Base-by-base conservation (phyloP, 805 yeast genomes). In the Kodamaea kakaduensis region DNA sequence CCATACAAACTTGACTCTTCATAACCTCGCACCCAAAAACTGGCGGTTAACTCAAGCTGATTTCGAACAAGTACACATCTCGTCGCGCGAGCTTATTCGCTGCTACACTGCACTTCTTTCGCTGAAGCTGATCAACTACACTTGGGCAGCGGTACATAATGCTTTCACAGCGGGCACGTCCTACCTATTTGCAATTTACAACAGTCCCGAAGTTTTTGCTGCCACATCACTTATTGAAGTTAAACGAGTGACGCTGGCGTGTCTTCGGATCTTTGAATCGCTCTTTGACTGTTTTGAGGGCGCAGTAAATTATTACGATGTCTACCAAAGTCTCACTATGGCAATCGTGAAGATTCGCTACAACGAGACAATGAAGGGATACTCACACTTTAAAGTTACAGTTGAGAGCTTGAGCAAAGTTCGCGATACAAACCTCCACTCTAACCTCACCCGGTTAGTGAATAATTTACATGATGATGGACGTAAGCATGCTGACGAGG, bases 71-170 rank as follows among this genome's bases (percentile, higher is more conserved):
- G 75, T 86, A 9, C 70, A 75, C 8, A 77, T 74, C 17, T 75
- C 89, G 0, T 75, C 93, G 1, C 73, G 72, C 45, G 81, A 80
- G 28, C 72, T 86, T 22, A 80, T 87, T 35, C 61, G 67, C 21
- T 71, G 79, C 19, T 88, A 84, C 53, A 62, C 71, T 32, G 73
- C 72, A 34, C 59, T 88, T 24, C 74, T 72, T 45, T 56, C 64
- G n/a, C 68, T 68, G 18, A 74, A 73, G 47, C 66, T 75, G 31
- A 71, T 87, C 41, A 86, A 86, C 56, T 88, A 84, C 57, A 85
- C 96, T 0, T 88, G 96, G 96, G 89, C 88, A 2, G 93, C 94
- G 0, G 89, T 86, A 3, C 95, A 87, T 55, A 87, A 86, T 52
- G 64, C 86, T 36, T 86, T 86, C 53, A 81, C 84, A 83, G 89